Evolutionary conservation across 225 moss, liverwort and hornwort species (phyloP), one percentile per base, ranked within the genome.

Genomic region (Polytrichum commune): DNA sequence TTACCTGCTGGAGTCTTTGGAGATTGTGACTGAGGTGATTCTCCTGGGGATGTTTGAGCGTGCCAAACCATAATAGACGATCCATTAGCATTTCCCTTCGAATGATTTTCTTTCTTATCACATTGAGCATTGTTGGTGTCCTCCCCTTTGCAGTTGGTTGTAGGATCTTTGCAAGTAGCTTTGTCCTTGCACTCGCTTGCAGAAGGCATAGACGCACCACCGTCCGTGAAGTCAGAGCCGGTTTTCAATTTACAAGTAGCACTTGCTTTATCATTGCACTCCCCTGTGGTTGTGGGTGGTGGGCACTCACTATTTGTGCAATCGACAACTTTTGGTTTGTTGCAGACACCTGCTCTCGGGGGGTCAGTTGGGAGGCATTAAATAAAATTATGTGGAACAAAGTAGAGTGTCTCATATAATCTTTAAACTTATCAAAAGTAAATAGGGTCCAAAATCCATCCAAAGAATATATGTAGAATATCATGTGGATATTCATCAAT

Each of bases 51-150:
- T 4, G 22, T 61, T 1, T 82, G 70, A 26, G 77, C 65, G 1
- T 78, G 68, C 80, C 78, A 86, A 8, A 76, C 26, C 8, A 69
- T 76, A 68, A 78, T 54, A 29, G 83, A 76, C 13, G 54, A 22
- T 30, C 3, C 73, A 69, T n/a, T 46, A 55, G 27, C 32, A 53
- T 67, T 53, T 27, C 25, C 60, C 60, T n/a, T 73, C 8, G 5
- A 1, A 19, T 4, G 4, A 25, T 32, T 23, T 35, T 66, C 10
- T 13, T 38, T 38, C 38, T 38, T 38, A 13, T 3, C 13, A 10
- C 38, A 22, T 20, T 80, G 67, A 26, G n/a, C 29, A 3, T 0
- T 60, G 60, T 60, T n/a, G 60, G 60, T 25, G n/a, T n/a, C n/a
- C 7, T 60, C 60, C 25, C 60, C 60, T 60, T n/a, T n/a, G 22